Base-by-base conservation (phyloP, 495 filamentous ascomycete genomes). In the Xylaria telfairii region DNA sequence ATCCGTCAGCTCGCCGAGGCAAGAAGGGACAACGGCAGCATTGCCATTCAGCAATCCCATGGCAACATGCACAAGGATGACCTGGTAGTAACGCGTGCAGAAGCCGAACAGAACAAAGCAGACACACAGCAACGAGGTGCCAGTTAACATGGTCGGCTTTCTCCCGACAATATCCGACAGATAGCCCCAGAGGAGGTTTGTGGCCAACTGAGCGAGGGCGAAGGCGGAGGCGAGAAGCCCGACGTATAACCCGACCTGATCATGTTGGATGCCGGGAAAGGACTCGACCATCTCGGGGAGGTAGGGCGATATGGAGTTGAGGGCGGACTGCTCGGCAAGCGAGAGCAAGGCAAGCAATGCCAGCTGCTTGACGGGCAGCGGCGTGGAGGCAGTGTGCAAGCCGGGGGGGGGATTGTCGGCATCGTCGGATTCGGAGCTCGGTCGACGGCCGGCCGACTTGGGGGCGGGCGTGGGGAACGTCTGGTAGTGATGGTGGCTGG, bases 41-140 rank as follows among this genome's bases (percentile, higher is more conserved):
- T 99, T 99, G 13, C 96, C 96, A 77, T 98, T 98, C 28, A 96
- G 89, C 54, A 97, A 74, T 15, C 96, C 96, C 93, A 97, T 97
- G 49, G 95, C 81, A 0, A 90, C 88, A 77, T 99, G 96, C 12
- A 97, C 94, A 26, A 90, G 54, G 7, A 97, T 85, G 10, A 97
- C 90, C 75, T 98, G 94, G 84, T 87, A 90, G 34, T 97, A 87
- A 0, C 86, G 95, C 72, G 81, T 88, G 77, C 93, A 95, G 72
- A 98, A 94, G 1, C 96, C 96, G 77, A 98, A 98, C 0, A 88
- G 92, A 12, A 92, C 73, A 74, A 99, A 98, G 75, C 92, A 96
- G 15, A 83, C 82, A 44, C 92, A 91, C 12, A 96, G 93, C 57
- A 95, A 79, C 34, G 93, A 77, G 1, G 96, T 97, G 8, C 96